phyloP scores from a whole-genome alignment of 2,329 filamentous ascomycete species.

The Claviceps monticola region DNA sequence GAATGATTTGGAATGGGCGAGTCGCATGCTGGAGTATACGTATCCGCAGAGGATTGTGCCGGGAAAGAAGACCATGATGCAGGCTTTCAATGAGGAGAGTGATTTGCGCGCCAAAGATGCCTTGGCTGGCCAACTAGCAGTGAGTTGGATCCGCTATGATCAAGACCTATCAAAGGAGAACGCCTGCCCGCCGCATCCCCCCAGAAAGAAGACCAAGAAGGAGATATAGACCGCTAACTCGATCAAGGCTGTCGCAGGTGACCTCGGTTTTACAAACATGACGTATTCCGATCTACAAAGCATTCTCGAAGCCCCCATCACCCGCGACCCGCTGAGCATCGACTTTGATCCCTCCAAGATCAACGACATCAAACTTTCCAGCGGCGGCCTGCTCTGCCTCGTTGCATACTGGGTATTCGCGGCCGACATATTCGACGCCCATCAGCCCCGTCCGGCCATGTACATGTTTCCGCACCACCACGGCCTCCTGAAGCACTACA shows the following conservation, averaged over 20 bases:
- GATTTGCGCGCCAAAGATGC: constrained; percentile 47
- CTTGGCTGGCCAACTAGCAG: constrained; percentile 58
- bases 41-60: constrained; percentile 50
- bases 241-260: constrained; percentile 44
- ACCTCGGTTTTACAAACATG: constrained; percentile 40
- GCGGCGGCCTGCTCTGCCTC: constrained; percentile 43
- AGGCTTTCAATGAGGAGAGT: constrained; percentile 51
- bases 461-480: constrained; percentile 48
- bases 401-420: constrained; percentile 50
- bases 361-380: constrained; percentile 42
- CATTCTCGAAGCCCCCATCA: constrained; percentile 26
- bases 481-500: constrained; percentile 37
- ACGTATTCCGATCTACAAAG: constrained; percentile 32
- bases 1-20: constrained; percentile 46
- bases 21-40: constrained; percentile 54
- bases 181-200: too few species aligned
- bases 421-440: constrained; percentile 44
- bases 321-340: constrained; percentile 30
- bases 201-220: too few species aligned
- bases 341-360: constrained; percentile 32
- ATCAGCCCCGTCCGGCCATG: constrained; percentile 37
- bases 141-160: constrained; percentile 23
- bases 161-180: too few species aligned
- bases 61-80: constrained; percentile 44
- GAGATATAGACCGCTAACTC: too few species aligned